Percentiles rank a stretch among this genome's conserved stretches.
These are phyloP conservation scores for Aquilaria malaccensis DNA, from an alignment of 345 rosid species.

Conservation along the genomic window DNA sequence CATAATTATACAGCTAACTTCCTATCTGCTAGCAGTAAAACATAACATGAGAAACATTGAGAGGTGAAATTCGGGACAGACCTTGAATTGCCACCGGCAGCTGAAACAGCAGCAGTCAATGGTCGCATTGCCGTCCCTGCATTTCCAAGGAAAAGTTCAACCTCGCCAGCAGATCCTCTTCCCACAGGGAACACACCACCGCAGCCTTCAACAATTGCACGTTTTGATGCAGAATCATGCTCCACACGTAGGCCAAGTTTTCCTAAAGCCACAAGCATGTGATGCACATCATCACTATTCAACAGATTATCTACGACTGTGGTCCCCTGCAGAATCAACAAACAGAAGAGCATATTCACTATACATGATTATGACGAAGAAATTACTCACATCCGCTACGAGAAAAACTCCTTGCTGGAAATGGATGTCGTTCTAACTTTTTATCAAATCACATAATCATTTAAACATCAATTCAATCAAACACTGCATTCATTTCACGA, in stretches of 20 bases:
- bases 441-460: no score
- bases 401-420: no score
- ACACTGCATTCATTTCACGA: no score
- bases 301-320: conserved; percentile 87
- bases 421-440: no score
- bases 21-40: not conserved
- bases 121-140: conserved; percentile 99
- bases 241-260: conserved; percentile 63
- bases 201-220: conserved; percentile 75
- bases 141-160: conserved; percentile 89
- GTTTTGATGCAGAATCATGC: conserved; percentile 43
- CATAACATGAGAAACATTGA: not conserved
- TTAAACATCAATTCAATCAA: no score
- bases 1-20: no score
- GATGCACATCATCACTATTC: conserved; percentile 79
- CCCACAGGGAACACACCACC: conserved; percentile 74
- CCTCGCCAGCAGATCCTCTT: conserved; percentile 38
- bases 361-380: no score
- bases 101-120: conserved; percentile 84
- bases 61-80: conserved; percentile 15
- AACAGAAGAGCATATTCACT: not conserved
- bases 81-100: conserved; percentile 92
- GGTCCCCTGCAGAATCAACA: conserved; percentile 46
- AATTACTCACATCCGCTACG: no score
- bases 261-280: conserved; percentile 88